Percentiles rank a stretch among this genome's conserved stretches.
Conservation (phyloP, 805 yeast genomes). For the Spathaspora girioi region DNA sequence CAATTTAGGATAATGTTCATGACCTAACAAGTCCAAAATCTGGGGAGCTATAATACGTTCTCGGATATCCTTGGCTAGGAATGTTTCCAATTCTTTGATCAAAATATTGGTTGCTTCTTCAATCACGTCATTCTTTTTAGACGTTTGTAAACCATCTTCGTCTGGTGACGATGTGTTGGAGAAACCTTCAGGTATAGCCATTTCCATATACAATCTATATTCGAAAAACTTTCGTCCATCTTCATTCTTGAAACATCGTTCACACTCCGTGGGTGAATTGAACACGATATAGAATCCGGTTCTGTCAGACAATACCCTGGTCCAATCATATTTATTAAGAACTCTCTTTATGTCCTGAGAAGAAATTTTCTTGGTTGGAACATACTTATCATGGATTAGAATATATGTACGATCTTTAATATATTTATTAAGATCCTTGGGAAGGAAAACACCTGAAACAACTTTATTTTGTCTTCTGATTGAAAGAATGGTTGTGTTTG, state of each 20-base stretch:
- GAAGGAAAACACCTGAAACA: slow-evolving; percentile 38
- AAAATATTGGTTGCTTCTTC: slow-evolving; percentile 59
- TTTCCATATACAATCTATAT: slow-evolving; percentile 54
- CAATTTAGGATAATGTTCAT: slow-evolving; percentile 53
- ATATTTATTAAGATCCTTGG: slow-evolving; percentile 44
- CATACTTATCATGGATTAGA: slow-evolving; percentile 48
- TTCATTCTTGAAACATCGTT: slow-evolving; percentile 54
- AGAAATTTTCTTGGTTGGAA: slow-evolving; percentile 45
- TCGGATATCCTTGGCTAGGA: slow-evolving; percentile 66
- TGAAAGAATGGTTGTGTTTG: slow-evolving; percentile 35
- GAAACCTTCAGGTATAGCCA: slow-evolving; percentile 48
- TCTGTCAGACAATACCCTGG: slow-evolving; percentile 57
- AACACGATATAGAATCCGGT: slow-evolving; percentile 73
- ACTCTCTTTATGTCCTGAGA: slow-evolving; percentile 57
- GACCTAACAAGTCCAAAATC: slow-evolving; percentile 57
- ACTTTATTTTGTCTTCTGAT: slow-evolving; percentile 26
- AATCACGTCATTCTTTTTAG: slow-evolving; percentile 31
- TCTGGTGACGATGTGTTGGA: slow-evolving; percentile 12
- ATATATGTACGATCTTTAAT: slow-evolving; percentile 59
- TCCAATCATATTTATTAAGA: slow-evolving; percentile 61
- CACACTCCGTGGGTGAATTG: slow-evolving; percentile 54
- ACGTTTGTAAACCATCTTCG: not conserved
- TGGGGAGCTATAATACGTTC: slow-evolving; percentile 70
- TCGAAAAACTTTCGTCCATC: slow-evolving; percentile 53
- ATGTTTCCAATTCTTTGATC: slow-evolving; percentile 59